Conservation (phyloP, 352 stramenopile species). For the Pythium brachiatum region DNA sequence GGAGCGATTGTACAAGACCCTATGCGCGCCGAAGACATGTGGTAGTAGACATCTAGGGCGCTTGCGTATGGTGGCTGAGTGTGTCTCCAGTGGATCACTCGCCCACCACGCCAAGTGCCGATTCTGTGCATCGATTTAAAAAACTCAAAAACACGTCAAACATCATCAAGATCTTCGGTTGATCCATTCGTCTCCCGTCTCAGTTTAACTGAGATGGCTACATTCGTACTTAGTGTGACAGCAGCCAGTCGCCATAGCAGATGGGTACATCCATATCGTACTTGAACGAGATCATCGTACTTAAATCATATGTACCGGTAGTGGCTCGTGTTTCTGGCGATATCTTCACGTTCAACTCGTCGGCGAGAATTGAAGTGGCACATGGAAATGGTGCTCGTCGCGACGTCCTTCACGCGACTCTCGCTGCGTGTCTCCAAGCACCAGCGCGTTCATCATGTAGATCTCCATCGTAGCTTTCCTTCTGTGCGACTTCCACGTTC, state of each 20-base stretch:
- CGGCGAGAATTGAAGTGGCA: background rate
- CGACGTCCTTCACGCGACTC: background rate
- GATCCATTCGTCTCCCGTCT: background rate
- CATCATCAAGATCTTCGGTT: background rate
- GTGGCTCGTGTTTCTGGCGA: background rate
- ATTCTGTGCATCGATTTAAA: slow-evolving; percentile 9
- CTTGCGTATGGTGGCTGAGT: background rate
- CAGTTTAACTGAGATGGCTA: background rate
- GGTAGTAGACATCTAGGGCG: slow-evolving; percentile 25
- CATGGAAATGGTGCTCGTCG: background rate
- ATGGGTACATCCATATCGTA: background rate
- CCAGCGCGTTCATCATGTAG: background rate
- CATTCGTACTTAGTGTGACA: slow-evolving; percentile 1
- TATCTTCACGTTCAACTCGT: background rate
- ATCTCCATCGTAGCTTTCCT: background rate
- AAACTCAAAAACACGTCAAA: slow-evolving; percentile 6
- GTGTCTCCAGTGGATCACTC: background rate
- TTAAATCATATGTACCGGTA: background rate
- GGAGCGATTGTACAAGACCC: slow-evolving; percentile 22
- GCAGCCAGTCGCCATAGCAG: background rate
- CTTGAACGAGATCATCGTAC: background rate
- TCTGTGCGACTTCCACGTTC: background rate
- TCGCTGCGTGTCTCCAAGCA: background rate
- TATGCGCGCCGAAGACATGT: slow-evolving; percentile 24
- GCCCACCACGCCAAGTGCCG: background rate